Evolutionary conservation across 192 early-diverging fungal genomes (phyloP), one percentile per base, ranked within the genome.

Genomic region (Coemansia sp.): DNA sequence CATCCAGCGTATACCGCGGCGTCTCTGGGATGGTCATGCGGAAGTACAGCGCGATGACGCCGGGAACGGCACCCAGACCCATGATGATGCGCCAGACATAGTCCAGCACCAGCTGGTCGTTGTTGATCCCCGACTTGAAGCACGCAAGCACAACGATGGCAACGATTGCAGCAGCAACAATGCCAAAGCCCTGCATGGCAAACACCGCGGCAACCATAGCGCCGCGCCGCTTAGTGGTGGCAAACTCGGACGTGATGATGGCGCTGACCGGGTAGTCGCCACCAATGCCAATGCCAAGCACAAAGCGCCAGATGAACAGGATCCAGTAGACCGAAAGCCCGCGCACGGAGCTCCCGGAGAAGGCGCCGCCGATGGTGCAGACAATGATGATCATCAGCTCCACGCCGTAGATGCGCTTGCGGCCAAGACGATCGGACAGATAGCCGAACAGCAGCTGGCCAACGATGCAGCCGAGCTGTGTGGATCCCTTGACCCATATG

Each of bases 221-320:
- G 60, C 95, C 95, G 61, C 95, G 89, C 74, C 88, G 85, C 58
- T 87, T 85, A 67, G 87, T 84, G 21, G 91, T 83, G 45, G 94
- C 89, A 73, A 93, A 94, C 83, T 97, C 95, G 52, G 93, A 90
- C n/a, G 94, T 93, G 75, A 97, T 94, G 58, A 93, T 89, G 63
- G 93, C 91, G 26, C 92, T 93, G 63, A 95, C 85, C 9, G 95
- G 95, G 75, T 97, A 97, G 81, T 97, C 94, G 69, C 95, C 95
- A 68, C 95, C 95, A 68, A 95, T 89, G 73, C 95, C 95, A 62
- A 97, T 83, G 67, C 95, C 95, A 59, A 95, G 89, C 69, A 95
- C 68, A 58, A 97, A 87, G 67, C 95, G 89, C 93, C 93, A 95
- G 64, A 94, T 79, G 61, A 86, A 87, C 50, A 97, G 75, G 59